Evolutionary conservation across 352 stramenopile genomes (phyloP), one percentile per base, ranked within the genome.

Genomic region (Globisporangium spiculum): DNA sequence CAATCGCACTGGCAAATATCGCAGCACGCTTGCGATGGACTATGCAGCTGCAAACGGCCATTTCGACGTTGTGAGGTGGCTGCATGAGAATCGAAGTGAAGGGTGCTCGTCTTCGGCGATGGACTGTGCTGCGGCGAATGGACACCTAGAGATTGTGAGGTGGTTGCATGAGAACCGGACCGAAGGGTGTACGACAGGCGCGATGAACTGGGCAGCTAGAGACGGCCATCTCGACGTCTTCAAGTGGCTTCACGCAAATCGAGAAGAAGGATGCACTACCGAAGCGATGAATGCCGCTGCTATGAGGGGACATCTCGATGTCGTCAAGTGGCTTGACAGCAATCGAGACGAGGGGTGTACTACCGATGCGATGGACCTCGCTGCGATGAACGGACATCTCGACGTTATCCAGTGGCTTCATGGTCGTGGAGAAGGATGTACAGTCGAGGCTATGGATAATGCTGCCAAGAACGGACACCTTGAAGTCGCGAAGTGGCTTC

Each of bases 301-400:
- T 22, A n/a, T 20, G 26, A 38, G 24, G 4, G 53, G 57, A 6
- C 57, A 63, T 9, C 10, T 63, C 20, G n/a, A 63, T 2, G 57
- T 63, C 6, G 57, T 48, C 9, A 52, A 52, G 57, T 63, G 57
- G 57, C 32, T 63, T 18, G 20, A 24, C 7, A 24, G 16, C 2
- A 63, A 63, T 24, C 57, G 57, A 34, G 32, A 44, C 3, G 57
- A 63, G 34, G 57, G 57, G 14, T 63, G 57, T 10, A 34, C 57
- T 1, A n/a, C 1, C 2, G 7, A 63, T 14, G 57, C 57, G 20
- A 63, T 63, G 57, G 34, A 63, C 7, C 4, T 26, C 9, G 57
- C 57, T 63, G 57, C 57, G 3, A 52, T 14, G 24, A 50, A 32
- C 9, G 38, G 38, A 18, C 57, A 30, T 9, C 22, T 61, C n/a